Base-by-base conservation (phyloP, 202 grass and related monocot species). In the Musa balbisiana region DNA sequence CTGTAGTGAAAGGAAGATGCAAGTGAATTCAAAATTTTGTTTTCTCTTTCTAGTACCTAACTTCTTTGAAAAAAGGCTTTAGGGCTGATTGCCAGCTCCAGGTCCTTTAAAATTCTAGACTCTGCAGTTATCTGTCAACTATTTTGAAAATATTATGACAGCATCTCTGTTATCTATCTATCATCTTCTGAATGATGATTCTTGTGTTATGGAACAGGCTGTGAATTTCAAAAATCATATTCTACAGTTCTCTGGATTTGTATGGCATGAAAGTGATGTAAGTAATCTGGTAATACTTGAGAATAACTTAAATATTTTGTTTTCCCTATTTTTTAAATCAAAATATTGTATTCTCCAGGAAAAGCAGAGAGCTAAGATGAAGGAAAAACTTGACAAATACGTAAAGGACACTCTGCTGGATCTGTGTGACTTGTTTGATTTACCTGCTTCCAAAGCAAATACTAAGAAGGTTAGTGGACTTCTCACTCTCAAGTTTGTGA, bases 351-450 rank as follows among this genome's bases (percentile, higher is more conserved):
- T 76, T 19, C 16, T 83, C 23, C 72, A 87, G 85, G 85, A 77
- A 80, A 80, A 76, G 53, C 80, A 87, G 65, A 87, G 72, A 64
- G 71, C 81, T 14, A 83, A 80, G 43, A 67, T 79, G 56, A 80
- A 83, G 72, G 80, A 83, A 69, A 87, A 75, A 72, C 80, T 87
- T 62, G 64, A 80, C 62, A 83, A 72, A 55, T 87, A 72, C 62
- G 51, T 65, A 19, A 87, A 64, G 52, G 77, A 83, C 23, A 83
- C 76, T 74, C 75, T 87, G 69, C 25, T 54, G n/a, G 76, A 74
- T 65, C 66, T 87, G 24, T 87, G 72, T 51, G 60, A 74, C 67
- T 67, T 87, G 43, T 87, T 87, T 77, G 76, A 77, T 17, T 11
- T 87, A 60, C 26, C 53, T 76, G 72, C 49, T 63, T 54, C 71